Evolutionary conservation across 495 filamentous ascomycete species (phyloP).

Genomic region (Baudoinia panamericana): DNA sequence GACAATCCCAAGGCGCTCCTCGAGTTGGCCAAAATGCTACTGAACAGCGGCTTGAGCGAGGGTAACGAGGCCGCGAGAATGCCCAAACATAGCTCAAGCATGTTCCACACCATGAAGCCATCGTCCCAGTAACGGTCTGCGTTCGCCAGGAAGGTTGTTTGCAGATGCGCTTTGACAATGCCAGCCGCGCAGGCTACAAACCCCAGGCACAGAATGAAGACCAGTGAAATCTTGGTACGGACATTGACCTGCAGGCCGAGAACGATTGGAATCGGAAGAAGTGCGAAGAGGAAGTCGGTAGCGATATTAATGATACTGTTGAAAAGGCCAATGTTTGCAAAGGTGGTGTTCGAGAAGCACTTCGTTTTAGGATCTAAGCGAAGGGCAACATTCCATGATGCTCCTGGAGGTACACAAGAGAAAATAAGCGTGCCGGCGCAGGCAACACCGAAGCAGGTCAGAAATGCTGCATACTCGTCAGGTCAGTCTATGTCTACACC

Average conservation of each 20-base stretch:
- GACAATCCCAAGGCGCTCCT: not conserved
- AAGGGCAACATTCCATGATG: slow-evolving; percentile 20
- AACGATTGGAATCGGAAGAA: slow-evolving; percentile 24
- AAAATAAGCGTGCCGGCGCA: slow-evolving; percentile 25
- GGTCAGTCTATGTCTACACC: not conserved
- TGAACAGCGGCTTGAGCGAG: slow-evolving; percentile 25
- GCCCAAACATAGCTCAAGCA: slow-evolving; percentile 22
- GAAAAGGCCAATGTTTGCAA: slow-evolving; percentile 22
- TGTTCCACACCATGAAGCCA: slow-evolving; percentile 26
- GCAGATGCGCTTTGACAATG: slow-evolving; percentile 25
- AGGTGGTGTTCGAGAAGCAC: slow-evolving; percentile 22
- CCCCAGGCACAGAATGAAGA: slow-evolving; percentile 23
- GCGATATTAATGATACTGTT: slow-evolving; percentile 25
- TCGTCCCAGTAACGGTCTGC: slow-evolving; percentile 21
- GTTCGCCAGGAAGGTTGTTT: slow-evolving; percentile 20
- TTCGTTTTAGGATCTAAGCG: slow-evolving; percentile 19
- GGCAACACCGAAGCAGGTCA: slow-evolving; percentile 19
- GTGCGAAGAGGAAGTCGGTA: slow-evolving; percentile 26
- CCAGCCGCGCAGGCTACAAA: slow-evolving; percentile 26
- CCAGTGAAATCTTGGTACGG: slow-evolving; percentile 24
- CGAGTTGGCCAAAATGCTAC: not conserved
- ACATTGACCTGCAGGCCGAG: slow-evolving; percentile 25
- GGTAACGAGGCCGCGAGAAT: slow-evolving; percentile 25
- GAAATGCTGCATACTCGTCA: slow-evolving; percentile 20
- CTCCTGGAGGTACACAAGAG: slow-evolving; percentile 22